Evolutionary conservation across 495 filamentous ascomycete genomes (phyloP).

Genomic region (Friedmanniomyces simplex): DNA sequence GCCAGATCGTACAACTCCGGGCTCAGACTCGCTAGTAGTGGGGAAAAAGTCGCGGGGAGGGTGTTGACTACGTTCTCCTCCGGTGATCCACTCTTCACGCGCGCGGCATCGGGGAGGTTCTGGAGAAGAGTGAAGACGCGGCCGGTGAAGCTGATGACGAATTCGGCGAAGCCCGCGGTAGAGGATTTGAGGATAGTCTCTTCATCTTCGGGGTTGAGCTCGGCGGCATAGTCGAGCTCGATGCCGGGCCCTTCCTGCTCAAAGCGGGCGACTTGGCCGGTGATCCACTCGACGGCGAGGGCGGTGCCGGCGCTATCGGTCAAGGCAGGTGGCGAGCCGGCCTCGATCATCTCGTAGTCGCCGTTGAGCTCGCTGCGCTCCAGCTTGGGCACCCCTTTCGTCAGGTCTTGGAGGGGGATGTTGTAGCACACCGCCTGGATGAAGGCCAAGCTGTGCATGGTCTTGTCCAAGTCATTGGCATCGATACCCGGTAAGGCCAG

Average conservation of each 20-base stretch:
- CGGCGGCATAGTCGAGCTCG: slow-evolving; percentile 71
- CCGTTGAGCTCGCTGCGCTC: slow-evolving; percentile 18
- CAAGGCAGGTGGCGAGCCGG: slow-evolving; percentile 27
- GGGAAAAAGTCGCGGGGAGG: slow-evolving; percentile 81
- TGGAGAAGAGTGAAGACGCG: slow-evolving; percentile 92
- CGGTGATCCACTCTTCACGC: slow-evolving; percentile 77
- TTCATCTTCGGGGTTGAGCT: slow-evolving; percentile 78
- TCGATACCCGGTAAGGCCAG: slow-evolving; percentile 92
- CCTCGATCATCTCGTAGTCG: slow-evolving; percentile 42
- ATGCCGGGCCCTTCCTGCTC: slow-evolving; percentile 77
- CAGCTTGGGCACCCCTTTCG: slow-evolving; percentile 36
- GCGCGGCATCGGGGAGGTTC: slow-evolving; percentile 82
- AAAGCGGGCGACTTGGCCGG: slow-evolving; percentile 83
- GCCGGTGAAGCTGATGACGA: slow-evolving; percentile 77
- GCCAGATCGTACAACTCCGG: slow-evolving; percentile 88
- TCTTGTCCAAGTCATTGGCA: slow-evolving; percentile 96
- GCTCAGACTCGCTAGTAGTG: slow-evolving; percentile 81
- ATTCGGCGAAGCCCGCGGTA: slow-evolving; percentile 86
- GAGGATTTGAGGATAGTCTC: slow-evolving; percentile 89
- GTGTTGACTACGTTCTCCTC: slow-evolving; percentile 98
- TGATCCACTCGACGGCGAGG: slow-evolving; percentile 87
- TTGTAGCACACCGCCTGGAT: slow-evolving; percentile 92
- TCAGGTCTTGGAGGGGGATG: slow-evolving; percentile 80
- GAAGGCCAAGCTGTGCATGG: slow-evolving; percentile 83
- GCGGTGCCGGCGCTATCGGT: slow-evolving; percentile 39